Evolutionary conservation across 2,329 filamentous ascomycete species (phyloP), one percentile per base, ranked within the genome.

Genomic region (Pseudogymnoascus sp.): DNA sequence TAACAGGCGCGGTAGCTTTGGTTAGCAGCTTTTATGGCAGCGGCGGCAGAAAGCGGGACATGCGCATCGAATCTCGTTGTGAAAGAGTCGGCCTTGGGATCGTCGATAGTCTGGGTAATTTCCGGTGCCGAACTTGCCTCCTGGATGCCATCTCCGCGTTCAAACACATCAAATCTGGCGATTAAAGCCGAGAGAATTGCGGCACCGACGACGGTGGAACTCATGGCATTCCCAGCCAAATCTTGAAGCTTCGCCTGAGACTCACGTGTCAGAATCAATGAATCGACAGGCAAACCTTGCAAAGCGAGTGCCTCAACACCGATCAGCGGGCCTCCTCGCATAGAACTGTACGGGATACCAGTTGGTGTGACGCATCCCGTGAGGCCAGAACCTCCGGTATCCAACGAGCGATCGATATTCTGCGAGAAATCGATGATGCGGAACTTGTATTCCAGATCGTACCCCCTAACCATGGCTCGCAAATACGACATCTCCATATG

Each of bases 161-260:
- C 60, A 1, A 67, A 31, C 6, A 64, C 19, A 6, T 63, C 11
- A 19, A 31, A 31, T 39, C 72, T 70, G 5, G 70, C 63, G 39
- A 85, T 80, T 1, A 93, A 73, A 0, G 84, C 81, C 1, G 84
- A 78, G 1, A 90, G 69, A 1, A 90, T 80, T 0, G 83, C 82
- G 1, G 83, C 79, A 2, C 86, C 88, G 8, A 92, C 84, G 0
- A 92, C 87, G 0, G 90, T 89, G 0, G 85, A 85, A 0, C 83
- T 86, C 90, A 93, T 93, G 0, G 90, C 90, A 72, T 95, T 93
- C 0, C 90, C 90, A 1, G 88, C 89, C 1, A 93, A 77, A 67
- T 92, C 85, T 67, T 87, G 84, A 2, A 90, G 77, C 16, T 92
- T 78, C 1, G 76, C 74, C 57, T 86, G 79, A 0, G 80, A 82